Conservation (phyloP, 2,329 filamentous ascomycete genomes). For the Penicillium sp. region DNA sequence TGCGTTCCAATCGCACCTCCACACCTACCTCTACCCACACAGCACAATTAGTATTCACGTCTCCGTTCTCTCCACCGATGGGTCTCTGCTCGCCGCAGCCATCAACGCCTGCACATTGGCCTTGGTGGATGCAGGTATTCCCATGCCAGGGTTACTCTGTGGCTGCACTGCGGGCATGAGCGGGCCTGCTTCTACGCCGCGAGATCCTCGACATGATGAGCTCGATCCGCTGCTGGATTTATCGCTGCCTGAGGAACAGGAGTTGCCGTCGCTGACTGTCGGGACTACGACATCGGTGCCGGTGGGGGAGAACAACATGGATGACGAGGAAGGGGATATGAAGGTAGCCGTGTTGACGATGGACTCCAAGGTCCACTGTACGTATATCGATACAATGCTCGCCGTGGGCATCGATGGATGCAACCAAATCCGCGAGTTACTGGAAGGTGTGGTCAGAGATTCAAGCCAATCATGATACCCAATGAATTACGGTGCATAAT, state of each 20-base stretch:
- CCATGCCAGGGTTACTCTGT: constrained; percentile 86
- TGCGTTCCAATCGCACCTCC: constrained; percentile 69
- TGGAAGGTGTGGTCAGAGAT: constrained; percentile 72
- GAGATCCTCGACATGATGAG: constrained; percentile 37
- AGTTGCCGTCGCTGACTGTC: constrained; percentile 82
- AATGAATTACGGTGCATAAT: too few relatives aligned
- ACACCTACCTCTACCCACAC: constrained; percentile 84
- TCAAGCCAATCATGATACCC: constrained; percentile 14
- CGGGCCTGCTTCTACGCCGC: constrained; percentile 39
- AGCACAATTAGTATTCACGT: constrained; percentile 76
- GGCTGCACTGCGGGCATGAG: constrained; percentile 79
- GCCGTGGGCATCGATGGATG: constrained; percentile 89
- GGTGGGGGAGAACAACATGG: constrained; percentile 53
- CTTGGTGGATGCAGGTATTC: constrained; percentile 87
- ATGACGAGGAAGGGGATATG: constrained; percentile 34
- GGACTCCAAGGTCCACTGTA: constrained; percentile 79
- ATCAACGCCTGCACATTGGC: constrained; percentile 89
- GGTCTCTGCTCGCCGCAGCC: constrained; percentile 79
- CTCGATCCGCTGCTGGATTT: constrained; percentile 43
- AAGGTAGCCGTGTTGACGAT: constrained; percentile 73
- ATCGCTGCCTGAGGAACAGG: constrained; percentile 52
- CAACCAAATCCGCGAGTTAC: constrained; percentile 70
- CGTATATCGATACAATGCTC: constrained; percentile 81
- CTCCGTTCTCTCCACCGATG: constrained; percentile 84
- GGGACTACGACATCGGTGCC: constrained; percentile 54